These are phyloP conservation scores for Brassica incana DNA, from an alignment of 345 rosid species.

Conservation along the genomic window DNA sequence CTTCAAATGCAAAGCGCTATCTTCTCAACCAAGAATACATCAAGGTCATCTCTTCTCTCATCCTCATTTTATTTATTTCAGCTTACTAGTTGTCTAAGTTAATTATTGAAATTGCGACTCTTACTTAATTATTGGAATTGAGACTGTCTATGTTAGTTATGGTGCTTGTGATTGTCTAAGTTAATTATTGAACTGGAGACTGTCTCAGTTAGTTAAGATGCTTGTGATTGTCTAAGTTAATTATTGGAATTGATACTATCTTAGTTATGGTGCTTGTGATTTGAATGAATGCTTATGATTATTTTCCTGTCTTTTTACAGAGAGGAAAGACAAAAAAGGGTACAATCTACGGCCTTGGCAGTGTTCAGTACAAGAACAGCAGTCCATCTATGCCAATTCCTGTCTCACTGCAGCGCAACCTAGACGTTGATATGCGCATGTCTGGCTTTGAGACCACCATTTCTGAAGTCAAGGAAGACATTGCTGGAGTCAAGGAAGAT, in stretches of 20 bases:
- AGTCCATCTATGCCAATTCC: background rate
- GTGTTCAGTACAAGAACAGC: background rate
- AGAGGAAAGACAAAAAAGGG: background rate
- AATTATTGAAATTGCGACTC: background rate
- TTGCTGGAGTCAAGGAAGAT: no score
- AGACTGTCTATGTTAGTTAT: no score
- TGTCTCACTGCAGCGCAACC: background rate
- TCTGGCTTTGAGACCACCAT: background rate
- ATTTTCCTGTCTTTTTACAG: background rate
- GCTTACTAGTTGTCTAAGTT: background rate
- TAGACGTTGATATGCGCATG: background rate
- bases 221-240: background rate
- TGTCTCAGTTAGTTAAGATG: background rate
- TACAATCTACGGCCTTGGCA: background rate
- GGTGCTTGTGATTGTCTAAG: background rate
- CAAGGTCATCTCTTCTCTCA: background rate
- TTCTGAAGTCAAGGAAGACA: no score
- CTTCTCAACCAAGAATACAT: background rate
- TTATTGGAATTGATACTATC: no score
- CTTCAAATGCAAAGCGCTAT: background rate
- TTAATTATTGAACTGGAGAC: background rate
- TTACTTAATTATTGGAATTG: background rate
- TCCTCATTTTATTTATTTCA: background rate
- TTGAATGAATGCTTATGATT: background rate
- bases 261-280: background rate